These are phyloP conservation scores for Oryza longistaminata DNA, from an alignment of 176 grass and related monocot genomes.

Conservation along the genomic window DNA sequence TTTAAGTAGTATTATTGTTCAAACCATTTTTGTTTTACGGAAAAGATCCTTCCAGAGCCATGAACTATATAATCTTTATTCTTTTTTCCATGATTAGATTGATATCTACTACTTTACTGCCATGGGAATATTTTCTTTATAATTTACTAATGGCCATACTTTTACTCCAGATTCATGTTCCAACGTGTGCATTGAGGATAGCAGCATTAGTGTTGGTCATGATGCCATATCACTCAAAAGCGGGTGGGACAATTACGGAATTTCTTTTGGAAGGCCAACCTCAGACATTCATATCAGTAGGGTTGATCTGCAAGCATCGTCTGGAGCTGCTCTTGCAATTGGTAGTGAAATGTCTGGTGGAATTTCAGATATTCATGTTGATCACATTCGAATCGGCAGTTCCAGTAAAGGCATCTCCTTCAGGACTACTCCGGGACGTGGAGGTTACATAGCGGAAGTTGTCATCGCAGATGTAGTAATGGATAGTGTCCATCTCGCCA, in stretches of 20 bases:
- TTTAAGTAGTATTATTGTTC: not conserved
- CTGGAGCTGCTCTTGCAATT: slow-evolving; percentile 71
- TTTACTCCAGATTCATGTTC: slow-evolving; percentile 77
- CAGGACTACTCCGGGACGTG: slow-evolving; percentile 61
- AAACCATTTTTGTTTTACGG: not conserved
- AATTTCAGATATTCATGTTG: slow-evolving; percentile 61
- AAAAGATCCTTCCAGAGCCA: not conserved
- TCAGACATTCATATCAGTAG: slow-evolving; percentile 62
- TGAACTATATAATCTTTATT: slow-evolving; percentile 19
- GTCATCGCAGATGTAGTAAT: slow-evolving; percentile 61
- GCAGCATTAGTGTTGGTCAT: slow-evolving; percentile 61
- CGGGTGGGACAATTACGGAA: slow-evolving; percentile 77
- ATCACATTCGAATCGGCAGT: slow-evolving; percentile 46
- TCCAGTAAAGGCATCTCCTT: slow-evolving; percentile 69
- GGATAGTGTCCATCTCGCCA: slow-evolving; percentile 54
- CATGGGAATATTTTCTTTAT: not conserved
- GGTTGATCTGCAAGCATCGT: slow-evolving; percentile 58
- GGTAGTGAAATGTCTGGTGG: slow-evolving; percentile 93
- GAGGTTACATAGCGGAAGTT: slow-evolving; percentile 64
- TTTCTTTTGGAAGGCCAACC: slow-evolving; percentile 64
- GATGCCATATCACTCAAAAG: slow-evolving; percentile 92
- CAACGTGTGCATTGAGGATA: slow-evolving; percentile 69
- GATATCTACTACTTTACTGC: not conserved
- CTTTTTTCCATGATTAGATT: not conserved
- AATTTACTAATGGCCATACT: slow-evolving; percentile 12